Conservation (phyloP, 345 rosid genomes). For the Corymbia maculata region DNA sequence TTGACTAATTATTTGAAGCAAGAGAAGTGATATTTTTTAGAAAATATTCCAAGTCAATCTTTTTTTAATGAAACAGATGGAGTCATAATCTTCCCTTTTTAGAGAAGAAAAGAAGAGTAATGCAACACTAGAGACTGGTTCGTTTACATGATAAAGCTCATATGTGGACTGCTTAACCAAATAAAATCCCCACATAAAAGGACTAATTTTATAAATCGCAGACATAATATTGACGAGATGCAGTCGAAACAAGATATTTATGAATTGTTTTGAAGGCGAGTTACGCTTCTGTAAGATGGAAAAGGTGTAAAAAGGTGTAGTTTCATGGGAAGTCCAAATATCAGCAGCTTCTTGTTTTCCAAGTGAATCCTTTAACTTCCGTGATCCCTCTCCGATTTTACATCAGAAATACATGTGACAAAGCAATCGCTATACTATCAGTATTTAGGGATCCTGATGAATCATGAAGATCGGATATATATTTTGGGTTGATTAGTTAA, state of each 20-base stretch:
- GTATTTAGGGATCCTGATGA: too few species aligned
- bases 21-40: too few species aligned
- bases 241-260: too few species aligned
- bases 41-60: too few species aligned
- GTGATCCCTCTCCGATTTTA: neutral
- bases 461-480: too few species aligned
- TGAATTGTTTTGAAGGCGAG: slow-evolving; percentile 16
- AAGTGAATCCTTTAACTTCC: slow-evolving; percentile 7
- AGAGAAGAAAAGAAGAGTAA: neutral
- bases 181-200: neutral
- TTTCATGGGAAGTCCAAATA: slow-evolving; percentile 36
- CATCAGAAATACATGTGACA: too few species aligned
- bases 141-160: neutral
- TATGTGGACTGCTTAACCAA: neutral
- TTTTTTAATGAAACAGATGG: too few species aligned
- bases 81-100: neutral
- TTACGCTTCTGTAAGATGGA: slow-evolving; percentile 31
- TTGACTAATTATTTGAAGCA: too few species aligned
- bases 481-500: too few species aligned
- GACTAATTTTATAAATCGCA: too few species aligned
- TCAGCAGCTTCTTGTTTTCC: slow-evolving; percentile 34
- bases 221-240: too few species aligned
- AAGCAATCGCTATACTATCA: too few species aligned
- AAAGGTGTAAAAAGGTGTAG: slow-evolving; percentile 24
- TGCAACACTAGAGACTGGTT: neutral